Evolutionary conservation across 2,329 filamentous ascomycete species (phyloP), one percentile per base, ranked within the genome.

Genomic region (Nemania abortiva): DNA sequence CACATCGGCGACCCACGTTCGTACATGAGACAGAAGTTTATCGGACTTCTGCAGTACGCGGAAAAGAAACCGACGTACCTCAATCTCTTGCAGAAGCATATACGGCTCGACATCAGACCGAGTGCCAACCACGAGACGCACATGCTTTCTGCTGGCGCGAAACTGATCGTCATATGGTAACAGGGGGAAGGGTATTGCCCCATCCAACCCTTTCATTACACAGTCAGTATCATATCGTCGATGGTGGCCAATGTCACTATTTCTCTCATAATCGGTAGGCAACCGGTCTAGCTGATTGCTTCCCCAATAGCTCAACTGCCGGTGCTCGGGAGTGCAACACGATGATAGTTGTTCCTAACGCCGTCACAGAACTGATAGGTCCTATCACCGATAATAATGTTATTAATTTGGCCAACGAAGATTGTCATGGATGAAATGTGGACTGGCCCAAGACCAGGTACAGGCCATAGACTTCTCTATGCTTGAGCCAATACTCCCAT

Each of bases 401-500:
- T 34, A 34, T 34, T 34, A 34, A 34, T 34, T 34, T 27, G 31
- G 49, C 65, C 18, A 68, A 39, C 22, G 18, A 24, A 10, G 4
- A n/a, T n/a, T 15, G 11, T 52, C 2, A 52, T 13, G 20, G 11
- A 24, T 27, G 10, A 22, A 52, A 13, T 52, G 20, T 7, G 6
- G 18, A 45, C n/a, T 45, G 15, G 18, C 18, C 22, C 3, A 22
- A 50, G 47, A 22, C 20, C 6, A n/a, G n/a, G 4, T 47, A 58
- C 68, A 24, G 18, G 69, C 71, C 71, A 50, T 83, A 82, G 0
- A 72, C 47, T 4, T 82, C 78, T 60, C 81, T 83, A 67, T 81
- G 78, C 66, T 81, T 79, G 34, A 80, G 57, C 82, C 82, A 84
- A 62, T 83, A 81, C 55, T 79, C 69, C 66, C 77, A 81, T 67